Conservation (phyloP, 768 basidiomycete species). For the Daedalea quercina region DNA sequence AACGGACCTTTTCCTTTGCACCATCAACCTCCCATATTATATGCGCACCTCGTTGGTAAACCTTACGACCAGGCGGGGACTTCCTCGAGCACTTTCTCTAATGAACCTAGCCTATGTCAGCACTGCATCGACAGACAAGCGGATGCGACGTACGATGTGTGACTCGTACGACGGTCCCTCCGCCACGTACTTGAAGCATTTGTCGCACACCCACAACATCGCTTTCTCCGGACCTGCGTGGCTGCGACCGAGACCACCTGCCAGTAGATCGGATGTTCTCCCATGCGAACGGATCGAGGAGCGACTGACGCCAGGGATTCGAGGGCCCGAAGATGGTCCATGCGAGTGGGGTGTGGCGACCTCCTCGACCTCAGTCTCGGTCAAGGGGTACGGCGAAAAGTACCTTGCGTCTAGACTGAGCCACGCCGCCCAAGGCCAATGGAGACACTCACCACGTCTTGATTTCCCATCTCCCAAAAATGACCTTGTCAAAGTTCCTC, state of each 20-base stretch:
- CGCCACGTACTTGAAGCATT: slow-evolving; percentile 96
- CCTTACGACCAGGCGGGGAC: slow-evolving; percentile 82
- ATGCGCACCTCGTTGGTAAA: slow-evolving; percentile 85
- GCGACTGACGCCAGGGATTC: slow-evolving; percentile 43
- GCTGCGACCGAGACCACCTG: slow-evolving; percentile 50
- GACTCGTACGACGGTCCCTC: slow-evolving; percentile 66
- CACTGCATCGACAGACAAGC: neutral
- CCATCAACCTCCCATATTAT: slow-evolving; percentile 97
- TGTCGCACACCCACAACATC: slow-evolving; percentile 78
- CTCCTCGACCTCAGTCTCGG: slow-evolving; percentile 54
- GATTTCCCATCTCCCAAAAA: slow-evolving; percentile 82
- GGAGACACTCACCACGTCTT: slow-evolving; percentile 68
- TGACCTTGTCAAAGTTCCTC: slow-evolving; percentile 82
- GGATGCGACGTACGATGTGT: slow-evolving; percentile 46
- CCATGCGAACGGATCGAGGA: slow-evolving; percentile 54
- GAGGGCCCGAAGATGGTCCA: slow-evolving; percentile 9
- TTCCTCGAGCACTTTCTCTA: slow-evolving; percentile 57
- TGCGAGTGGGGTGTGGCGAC: slow-evolving; percentile 15
- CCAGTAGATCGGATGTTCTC: slow-evolving; percentile 68
- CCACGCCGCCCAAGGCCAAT: neutral
- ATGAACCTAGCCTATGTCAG: slow-evolving; percentile 12
- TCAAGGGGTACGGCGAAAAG: slow-evolving; percentile 86
- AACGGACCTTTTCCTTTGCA: slow-evolving; percentile 66
- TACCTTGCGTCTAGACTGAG: slow-evolving; percentile 48
- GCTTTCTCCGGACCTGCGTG: slow-evolving; percentile 40